A percentile compares a stretch with the other conserved stretches of the same genome.
Conservation (phyloP, 140 eudicot genomes). For the Oenanthe javanica region DNA sequence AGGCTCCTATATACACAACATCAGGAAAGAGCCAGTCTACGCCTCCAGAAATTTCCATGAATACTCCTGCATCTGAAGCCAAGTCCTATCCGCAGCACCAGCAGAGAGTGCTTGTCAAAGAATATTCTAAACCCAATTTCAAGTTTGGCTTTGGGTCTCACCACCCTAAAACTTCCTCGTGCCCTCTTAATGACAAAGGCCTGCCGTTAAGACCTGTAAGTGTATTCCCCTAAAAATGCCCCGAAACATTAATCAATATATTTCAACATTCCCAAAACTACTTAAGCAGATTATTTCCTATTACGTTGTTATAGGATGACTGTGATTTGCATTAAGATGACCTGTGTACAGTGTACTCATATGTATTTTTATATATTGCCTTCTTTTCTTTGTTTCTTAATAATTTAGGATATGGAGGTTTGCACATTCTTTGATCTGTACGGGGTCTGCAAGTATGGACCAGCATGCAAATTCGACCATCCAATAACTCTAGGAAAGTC, state of each 20-base stretch:
- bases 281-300: neutral
- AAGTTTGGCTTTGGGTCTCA: neutral
- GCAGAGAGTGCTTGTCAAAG: neutral
- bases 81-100: neutral
- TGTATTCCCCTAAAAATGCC: neutral
- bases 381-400: neutral
- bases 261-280: neutral
- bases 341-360: too few relatives aligned
- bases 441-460: neutral
- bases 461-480: neutral
- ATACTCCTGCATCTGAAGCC: neutral
- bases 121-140: neutral
- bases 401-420: neutral
- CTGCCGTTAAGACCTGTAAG: neutral
- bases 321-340: too few relatives aligned
- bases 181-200: neutral
- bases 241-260: neutral
- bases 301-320: neutral
- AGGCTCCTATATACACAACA: neutral
- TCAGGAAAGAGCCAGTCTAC: neutral
- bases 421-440: neutral
- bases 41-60: neutral
- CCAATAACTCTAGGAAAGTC: neutral
- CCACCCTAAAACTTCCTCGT: neutral
- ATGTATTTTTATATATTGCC: too few relatives aligned